Conservation (phyloP, 2,329 filamentous ascomycete genomes). For the Colletotrichum noveboracense region DNA sequence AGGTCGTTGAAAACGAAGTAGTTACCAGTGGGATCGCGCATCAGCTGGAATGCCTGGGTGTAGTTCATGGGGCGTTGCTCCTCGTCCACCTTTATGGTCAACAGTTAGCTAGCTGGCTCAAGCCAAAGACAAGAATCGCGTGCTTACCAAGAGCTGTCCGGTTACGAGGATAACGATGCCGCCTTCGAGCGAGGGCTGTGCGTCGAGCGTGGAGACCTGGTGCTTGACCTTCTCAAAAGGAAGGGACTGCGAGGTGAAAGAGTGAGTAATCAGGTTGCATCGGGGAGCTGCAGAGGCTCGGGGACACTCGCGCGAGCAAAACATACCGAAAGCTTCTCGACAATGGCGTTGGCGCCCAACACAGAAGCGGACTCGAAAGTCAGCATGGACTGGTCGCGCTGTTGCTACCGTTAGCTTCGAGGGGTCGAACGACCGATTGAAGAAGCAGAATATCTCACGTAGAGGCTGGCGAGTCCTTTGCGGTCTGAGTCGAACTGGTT, state of each 20-base stretch:
- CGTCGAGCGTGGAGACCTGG: conserved; percentile 77
- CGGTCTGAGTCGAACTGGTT: conserved; percentile 81
- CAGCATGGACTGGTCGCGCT: conserved; percentile 88
- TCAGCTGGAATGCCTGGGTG: conserved; percentile 86
- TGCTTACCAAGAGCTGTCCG: conserved; percentile 78
- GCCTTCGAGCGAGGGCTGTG: conserved; percentile 76
- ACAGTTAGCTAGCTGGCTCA: neutral
- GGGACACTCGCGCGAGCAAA: neutral
- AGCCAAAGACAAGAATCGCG: neutral
- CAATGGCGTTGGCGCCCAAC: conserved; percentile 69
- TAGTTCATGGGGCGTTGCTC: conserved; percentile 89
- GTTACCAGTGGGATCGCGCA: conserved; percentile 67
- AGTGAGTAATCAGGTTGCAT: neutral
- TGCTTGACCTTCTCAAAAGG: conserved; percentile 86
- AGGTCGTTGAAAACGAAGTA: conserved; percentile 95
- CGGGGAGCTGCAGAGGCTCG: neutral
- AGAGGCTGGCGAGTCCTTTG: conserved; percentile 69
- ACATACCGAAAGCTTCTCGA: conserved; percentile 81
- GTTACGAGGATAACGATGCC: conserved; percentile 89
- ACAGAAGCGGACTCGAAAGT: conserved; percentile 82
- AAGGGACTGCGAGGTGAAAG: conserved; percentile 45
- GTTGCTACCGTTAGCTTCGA: neutral
- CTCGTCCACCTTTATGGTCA: conserved; percentile 76
- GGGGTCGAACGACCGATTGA: neutral
- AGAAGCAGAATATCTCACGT: conserved; percentile 64